Percentiles rank a stretch among this genome's conserved stretches.
phyloP scores from a whole-genome alignment of 2,329 filamentous ascomycete genomes.

The Neocatenulostroma microsporum region DNA sequence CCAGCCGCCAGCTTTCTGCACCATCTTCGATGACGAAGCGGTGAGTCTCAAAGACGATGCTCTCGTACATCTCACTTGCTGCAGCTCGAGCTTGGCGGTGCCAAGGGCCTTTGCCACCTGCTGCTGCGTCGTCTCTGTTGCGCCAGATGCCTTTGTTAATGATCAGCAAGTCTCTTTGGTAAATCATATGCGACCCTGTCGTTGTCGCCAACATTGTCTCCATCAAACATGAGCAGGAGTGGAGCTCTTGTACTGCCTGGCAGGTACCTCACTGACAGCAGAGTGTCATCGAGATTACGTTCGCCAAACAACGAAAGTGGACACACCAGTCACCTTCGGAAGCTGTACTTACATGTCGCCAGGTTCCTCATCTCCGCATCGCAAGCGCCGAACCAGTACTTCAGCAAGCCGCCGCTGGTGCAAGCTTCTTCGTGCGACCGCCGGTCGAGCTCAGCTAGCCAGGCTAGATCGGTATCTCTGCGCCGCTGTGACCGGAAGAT shows the following conservation, averaged over 20 bases:
- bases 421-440: conserved; percentile 74
- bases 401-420: conserved; percentile 70
- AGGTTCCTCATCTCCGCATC: conserved; percentile 66
- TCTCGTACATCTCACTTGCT: conserved; percentile 39
- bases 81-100: conserved; percentile 47
- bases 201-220: too few species aligned
- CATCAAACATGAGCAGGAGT: too few species aligned
- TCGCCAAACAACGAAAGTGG: too few species aligned
- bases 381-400: conserved; percentile 83
- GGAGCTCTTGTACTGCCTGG: too few species aligned
- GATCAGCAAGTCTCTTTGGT: too few species aligned
- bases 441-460: conserved; percentile 66
- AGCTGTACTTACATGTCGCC: conserved; percentile 60
- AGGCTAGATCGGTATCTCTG: conserved; percentile 56
- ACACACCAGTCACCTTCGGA: too few species aligned
- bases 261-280: too few species aligned
- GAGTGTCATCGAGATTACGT: too few species aligned
- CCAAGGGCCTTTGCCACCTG: conserved; percentile 51
- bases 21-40: conserved; percentile 58
- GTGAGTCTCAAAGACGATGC: conserved; percentile 34
- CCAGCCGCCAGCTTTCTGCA: conserved; percentile 49
- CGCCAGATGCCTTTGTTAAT: conserved; percentile 41
- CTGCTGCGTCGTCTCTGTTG: conserved; percentile 52
- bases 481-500: conserved; percentile 71
- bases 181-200: too few species aligned